phyloP scores from a whole-genome alignment of 148 eudicot genomes.

The Silene conica region DNA sequence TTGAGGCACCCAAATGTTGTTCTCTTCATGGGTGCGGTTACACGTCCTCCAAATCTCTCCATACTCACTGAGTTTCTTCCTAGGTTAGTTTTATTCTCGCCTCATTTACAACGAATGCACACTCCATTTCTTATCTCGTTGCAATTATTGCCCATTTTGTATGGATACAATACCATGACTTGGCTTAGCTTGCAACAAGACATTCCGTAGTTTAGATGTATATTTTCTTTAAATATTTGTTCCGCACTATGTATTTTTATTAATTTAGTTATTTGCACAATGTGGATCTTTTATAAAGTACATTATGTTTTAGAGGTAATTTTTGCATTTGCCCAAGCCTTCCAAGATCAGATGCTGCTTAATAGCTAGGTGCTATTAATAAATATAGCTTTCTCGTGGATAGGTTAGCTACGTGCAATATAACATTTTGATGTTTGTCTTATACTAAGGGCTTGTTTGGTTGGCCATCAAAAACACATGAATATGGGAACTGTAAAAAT shows the following conservation, averaged over 20 bases:
- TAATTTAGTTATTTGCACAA: background rate
- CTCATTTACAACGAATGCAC: background rate
- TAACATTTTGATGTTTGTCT: background rate
- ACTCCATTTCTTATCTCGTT: background rate
- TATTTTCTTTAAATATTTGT: background rate
- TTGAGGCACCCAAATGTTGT: constrained; percentile 98
- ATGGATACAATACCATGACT: background rate
- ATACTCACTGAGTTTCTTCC: constrained; percentile 94
- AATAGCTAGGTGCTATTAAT: background rate
- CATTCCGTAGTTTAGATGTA: background rate
- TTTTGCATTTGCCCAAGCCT: background rate
- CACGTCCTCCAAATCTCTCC: constrained; percentile 89
- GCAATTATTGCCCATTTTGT: background rate
- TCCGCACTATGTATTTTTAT: background rate
- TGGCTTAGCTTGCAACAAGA: background rate
- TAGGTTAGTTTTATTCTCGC: constrained; percentile 43
- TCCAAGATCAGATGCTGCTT: background rate
- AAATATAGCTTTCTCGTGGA: background rate
- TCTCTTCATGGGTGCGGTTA: constrained; percentile 99
- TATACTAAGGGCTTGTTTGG: too few relatives aligned
- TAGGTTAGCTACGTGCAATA: background rate
- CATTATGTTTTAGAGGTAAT: background rate
- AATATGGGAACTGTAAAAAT: too few relatives aligned
- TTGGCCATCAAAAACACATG: too few relatives aligned
- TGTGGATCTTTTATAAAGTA: background rate